Base-by-base conservation (phyloP, 176 grass and related monocot species). In the Hordeum marinum region DNA sequence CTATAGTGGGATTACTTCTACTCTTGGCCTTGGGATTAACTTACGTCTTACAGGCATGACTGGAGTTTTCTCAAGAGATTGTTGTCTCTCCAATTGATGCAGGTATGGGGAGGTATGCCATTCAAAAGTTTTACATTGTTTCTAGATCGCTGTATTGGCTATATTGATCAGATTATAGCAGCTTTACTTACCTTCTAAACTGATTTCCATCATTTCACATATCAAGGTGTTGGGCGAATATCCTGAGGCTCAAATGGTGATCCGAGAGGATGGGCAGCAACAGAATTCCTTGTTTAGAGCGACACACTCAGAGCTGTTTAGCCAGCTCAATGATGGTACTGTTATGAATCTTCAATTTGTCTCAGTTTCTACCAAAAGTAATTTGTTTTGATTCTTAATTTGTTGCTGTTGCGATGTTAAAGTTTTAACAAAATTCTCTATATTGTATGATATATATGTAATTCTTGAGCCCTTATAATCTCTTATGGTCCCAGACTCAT, bases 151-250 rank as follows among this genome's bases (percentile, higher is more conserved):
- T 59, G 2, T 79, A 63, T 36, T 83, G 23, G 27, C 21, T 73
- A 61, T 79, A 36, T 48, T 77, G 45, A 50, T 50, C 2, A 69
- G 12, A 45, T 14, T 43, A 43, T 57, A 12, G 35, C 77, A 69
- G 72, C 9, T 82, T 18, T 9, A 31, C 62, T 3, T 4, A 35
- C 40, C 34, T 59, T 67, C 81, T 87, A 83, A 91, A 63, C 32
- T 72, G 35, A 62, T 69, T 66, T 77, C 82, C 37, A 52, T 86
- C 65, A 75, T 88, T 31, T 76, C 68, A 31, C 63, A 65, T 78
- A 41, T 58, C 13, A 89, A 98, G 96, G 91, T 90, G 60, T 90
- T 98, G 90, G 85, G 84, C 88, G 88, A 92, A 92, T 98, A 96
- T 84, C 77, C 65, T 72, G 91, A 98, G 86, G 74, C 17, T 34